Base-by-base conservation (phyloP, 2,329 filamentous ascomycete genomes). In the Diatrype stigma region DNA sequence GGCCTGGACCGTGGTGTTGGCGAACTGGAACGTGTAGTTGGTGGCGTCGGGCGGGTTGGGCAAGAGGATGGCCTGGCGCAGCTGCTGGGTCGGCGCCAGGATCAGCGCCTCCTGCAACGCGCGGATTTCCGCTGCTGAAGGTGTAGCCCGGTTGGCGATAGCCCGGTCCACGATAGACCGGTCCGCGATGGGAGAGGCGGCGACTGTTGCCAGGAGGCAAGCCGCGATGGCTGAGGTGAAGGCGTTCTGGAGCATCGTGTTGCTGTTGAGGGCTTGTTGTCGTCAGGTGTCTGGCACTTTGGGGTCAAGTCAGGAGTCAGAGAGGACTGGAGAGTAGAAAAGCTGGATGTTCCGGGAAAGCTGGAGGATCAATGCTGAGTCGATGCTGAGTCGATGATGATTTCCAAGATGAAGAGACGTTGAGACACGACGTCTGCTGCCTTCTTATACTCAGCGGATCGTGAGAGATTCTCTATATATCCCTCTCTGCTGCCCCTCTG, bases 21-120 rank as follows among this genome's bases (percentile, higher is more conserved):
- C 44, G 52, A 60, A 60, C 32, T 56, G 52, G 47, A 58, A 60
- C 46, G 57, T 55, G 42, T 54, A 50, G 51, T 58, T 58, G 55
- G n/a, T 44, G 4, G 40, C 40, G 22, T 44, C 40, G 22, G 40
- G 40, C 21, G 40, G 40, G 40, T 44, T 44, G 7, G 40, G 40
- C 40, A 44, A 21, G n/a, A 44, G 40, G 40, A 44, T 23, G 4
- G 40, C 40, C 22, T 44, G 40, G 11, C 40, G 40, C 21, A 21
- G n/a, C 22, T 22, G 2, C n/a, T 44, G 40, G 6, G 40, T 21
- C 12, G 40, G 40, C n/a, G 40, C 40, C n/a, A 44, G 40, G 21
- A 44, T 12, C 11, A 44, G 40, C 12, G 40, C 40, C 21, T 44
- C 21, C 40, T 44, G 40, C 21, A 44, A 10, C n/a, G 40, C 40